phyloP scores from a whole-genome alignment of 306 rosid species.

The Adenanthera pavonina region DNA sequence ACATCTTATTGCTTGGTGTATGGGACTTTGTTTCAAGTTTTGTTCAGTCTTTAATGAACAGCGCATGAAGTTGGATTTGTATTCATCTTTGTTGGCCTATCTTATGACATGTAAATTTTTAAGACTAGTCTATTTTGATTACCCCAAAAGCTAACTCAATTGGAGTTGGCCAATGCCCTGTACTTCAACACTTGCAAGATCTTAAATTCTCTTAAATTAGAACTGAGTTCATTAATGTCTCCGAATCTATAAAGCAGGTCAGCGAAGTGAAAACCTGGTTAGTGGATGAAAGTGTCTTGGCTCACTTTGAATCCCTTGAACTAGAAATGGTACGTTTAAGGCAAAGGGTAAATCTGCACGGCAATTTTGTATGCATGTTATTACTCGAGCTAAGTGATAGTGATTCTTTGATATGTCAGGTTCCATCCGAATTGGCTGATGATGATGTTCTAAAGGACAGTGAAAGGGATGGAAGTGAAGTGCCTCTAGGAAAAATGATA shows the following conservation, averaged over 20 bases:
- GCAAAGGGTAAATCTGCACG: slow-evolving; percentile 24
- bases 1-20: slow-evolving; percentile 30
- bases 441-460: slow-evolving; percentile 60
- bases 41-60: slow-evolving; percentile 21
- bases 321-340: slow-evolving; percentile 68
- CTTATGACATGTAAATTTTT: background rate
- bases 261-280: slow-evolving; percentile 73
- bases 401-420: slow-evolving; percentile 51
- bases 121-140: background rate
- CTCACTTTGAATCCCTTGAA: slow-evolving; percentile 82
- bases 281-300: slow-evolving; percentile 72
- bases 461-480: slow-evolving; percentile 73
- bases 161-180: background rate
- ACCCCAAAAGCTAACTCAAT: background rate
- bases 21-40: slow-evolving; percentile 30
- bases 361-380: slow-evolving; percentile 25
- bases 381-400: slow-evolving; percentile 41
- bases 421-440: slow-evolving; percentile 54
- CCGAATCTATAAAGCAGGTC: slow-evolving; percentile 57
- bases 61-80: slow-evolving; percentile 28
- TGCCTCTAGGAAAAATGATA: slow-evolving; percentile 83
- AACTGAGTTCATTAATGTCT: slow-evolving; percentile 31
- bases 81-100: slow-evolving; percentile 22
- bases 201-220: slow-evolving; percentile 1
- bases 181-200: slow-evolving; percentile 30